Conservation (phyloP, 2,329 filamentous ascomycete species). For the Penicillium digitatum region DNA sequence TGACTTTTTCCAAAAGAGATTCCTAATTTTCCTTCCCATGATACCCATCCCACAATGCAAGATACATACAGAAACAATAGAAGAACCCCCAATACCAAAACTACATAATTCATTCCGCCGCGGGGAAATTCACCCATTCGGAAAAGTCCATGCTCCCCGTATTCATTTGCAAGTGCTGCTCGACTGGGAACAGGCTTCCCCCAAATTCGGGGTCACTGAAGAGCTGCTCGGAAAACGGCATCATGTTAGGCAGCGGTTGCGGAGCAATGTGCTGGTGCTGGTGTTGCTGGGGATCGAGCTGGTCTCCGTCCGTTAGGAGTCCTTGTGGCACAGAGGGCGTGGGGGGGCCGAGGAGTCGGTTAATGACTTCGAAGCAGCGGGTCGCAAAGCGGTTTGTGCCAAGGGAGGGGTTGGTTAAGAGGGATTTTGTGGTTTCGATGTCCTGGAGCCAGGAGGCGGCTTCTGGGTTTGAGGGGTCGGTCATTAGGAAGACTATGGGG, state of each 20-base stretch:
- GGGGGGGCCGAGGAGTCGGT: slow-evolving; percentile 36
- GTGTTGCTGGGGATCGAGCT: slow-evolving; percentile 9
- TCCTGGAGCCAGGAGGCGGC: slow-evolving; percentile 38
- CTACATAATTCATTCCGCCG: slow-evolving; percentile 16
- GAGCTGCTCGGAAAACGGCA: slow-evolving; percentile 38
- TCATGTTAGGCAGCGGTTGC: slow-evolving; percentile 27
- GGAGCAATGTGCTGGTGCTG: slow-evolving; percentile 14
- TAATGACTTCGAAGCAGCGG: slow-evolving; percentile 40
- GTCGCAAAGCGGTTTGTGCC: slow-evolving; percentile 39
- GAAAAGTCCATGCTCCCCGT: slow-evolving; percentile 37
- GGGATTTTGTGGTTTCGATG: slow-evolving; percentile 40
- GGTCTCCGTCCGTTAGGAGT: not conserved
- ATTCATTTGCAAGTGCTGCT: slow-evolving; percentile 29
- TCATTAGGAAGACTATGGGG: slow-evolving; percentile 44
- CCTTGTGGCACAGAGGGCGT: not conserved
- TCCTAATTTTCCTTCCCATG: not conserved
- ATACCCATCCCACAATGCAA: slow-evolving; percentile 4
- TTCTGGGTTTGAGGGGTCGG: slow-evolving; percentile 38
- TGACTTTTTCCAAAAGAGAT: not conserved
- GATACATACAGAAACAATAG: not conserved
- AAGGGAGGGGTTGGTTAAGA: slow-evolving; percentile 38
- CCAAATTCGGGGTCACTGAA: slow-evolving; percentile 36
- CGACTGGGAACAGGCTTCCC: slow-evolving; percentile 33
- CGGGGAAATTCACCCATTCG: slow-evolving; percentile 39
- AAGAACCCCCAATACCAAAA: not conserved